A percentile compares a stretch with the other conserved stretches of the same genome.
phyloP scores from a whole-genome alignment of 2,329 filamentous ascomycete species.

The Teratosphaeriaceae sp. region DNA sequence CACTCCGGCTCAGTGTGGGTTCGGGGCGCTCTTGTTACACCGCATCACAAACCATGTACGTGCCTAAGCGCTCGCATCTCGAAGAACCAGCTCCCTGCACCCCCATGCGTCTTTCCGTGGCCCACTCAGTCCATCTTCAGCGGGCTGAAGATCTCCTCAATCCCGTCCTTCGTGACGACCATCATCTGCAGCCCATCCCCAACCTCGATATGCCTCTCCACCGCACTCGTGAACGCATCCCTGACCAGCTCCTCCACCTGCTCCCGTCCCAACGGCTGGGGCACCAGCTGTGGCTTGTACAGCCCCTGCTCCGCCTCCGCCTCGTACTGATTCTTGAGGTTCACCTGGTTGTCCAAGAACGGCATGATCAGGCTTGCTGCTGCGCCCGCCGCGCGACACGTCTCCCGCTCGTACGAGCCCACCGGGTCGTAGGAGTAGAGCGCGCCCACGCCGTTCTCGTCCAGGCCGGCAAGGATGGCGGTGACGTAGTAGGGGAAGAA shows the following conservation, averaged over 20 bases:
- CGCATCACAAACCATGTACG: no score
- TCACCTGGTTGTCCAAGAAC: conserved; percentile 98
- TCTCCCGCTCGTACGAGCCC: conserved; percentile 94
- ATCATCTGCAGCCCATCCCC: conserved; percentile 95
- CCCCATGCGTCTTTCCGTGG: no score
- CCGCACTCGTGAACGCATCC: conserved; percentile 96
- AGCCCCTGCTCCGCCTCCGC: conserved; percentile 76
- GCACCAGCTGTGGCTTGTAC: conserved; percentile 63
- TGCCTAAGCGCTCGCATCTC: no score
- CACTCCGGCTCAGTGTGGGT: no score
- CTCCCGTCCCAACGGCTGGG: conserved; percentile 60
- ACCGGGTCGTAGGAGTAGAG: conserved; percentile 98
- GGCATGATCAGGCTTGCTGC: conserved; percentile 91
- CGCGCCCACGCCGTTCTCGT: conserved; percentile 89
- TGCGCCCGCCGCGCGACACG: conserved; percentile 88
- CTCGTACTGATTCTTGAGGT: conserved; percentile 98
- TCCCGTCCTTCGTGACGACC: conserved; percentile 80
- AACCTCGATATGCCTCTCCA: conserved; percentile 98
- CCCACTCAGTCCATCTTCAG: conserved; percentile 73
- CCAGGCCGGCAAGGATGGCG: conserved; percentile 86
- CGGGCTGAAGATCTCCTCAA: conserved; percentile 75
- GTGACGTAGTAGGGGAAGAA: conserved; percentile 99
- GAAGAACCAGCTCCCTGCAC: no score
- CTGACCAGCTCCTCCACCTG: conserved; percentile 84
- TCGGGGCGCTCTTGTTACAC: no score